Evolutionary conservation across 2,329 filamentous ascomycete genomes (phyloP), one percentile per base, ranked within the genome.

Genomic region (Aureobasidium sp.): DNA sequence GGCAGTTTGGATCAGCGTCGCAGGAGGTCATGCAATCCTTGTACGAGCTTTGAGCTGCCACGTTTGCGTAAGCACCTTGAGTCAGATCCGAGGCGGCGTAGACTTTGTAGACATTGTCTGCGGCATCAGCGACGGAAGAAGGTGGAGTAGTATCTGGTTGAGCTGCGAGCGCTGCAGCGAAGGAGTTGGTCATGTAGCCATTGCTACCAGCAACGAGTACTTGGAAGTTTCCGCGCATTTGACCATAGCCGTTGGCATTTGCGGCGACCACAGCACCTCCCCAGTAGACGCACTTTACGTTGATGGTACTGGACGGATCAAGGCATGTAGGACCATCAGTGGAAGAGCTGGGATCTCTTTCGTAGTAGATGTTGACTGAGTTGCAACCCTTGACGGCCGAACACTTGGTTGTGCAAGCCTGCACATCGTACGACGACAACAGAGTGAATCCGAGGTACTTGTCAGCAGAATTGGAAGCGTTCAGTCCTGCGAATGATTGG

Each of bases 291-390:
- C 76, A 77, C 66, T 78, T 77, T 65, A 69, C 66, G 38, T 73
- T 74, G 23, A 73, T 76, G 20, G 73, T 68, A 25, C 73, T 74
- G 1, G 73, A 13, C 23, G 79, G 79, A 55, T 80, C 74, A 11
- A 70, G 59, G 69, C 79, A 81, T 20, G 47, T 31, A 23, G 59
- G 62, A 64, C 71, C 68, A 43, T 64, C 71, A 7, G 78, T 75
- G 45, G 73, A 68, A 20, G 77, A 27, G 10, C 69, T 71, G 9
- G 56, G 56, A 20, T 60, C 56, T 45, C 56, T 25, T 23, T 60
- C 56, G n/a, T 33, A 48, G 20, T 60, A 67, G 18, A 67, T 62
- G 60, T 67, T 67, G 60, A 67, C 47, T 15, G 60, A 59, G 56
- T 64, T 29, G 60, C 66, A 67, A 23, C 33, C 33, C 33, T 36